Evolutionary conservation across 176 grass and related monocot genomes (phyloP), one percentile per base, ranked within the genome.

Genomic region (Ensete glaucum): DNA sequence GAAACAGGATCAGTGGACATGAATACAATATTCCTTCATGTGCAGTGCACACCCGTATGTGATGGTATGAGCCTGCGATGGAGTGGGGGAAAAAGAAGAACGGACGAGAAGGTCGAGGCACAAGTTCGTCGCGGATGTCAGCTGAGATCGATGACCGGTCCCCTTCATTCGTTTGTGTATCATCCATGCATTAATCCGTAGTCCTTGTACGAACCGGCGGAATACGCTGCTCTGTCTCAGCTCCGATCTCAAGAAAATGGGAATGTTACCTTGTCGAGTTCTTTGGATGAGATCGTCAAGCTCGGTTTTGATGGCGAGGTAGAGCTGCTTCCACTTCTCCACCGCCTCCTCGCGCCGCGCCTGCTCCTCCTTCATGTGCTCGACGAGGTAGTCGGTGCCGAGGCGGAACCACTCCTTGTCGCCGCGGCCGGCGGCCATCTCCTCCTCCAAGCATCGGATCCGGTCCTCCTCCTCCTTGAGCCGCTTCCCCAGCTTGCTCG

Each of bases 251-350:
- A 6, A 43, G 34, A 43, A 0, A 43, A 43, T 43, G 34, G 34
- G 34, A 6, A 43, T 43, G 34, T 43, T 75, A 69, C 80, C 81
- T 80, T 83, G 85, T 49, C 69, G 80, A 43, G 76, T 87, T 79
- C 80, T 80, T 65, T 83, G 85, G 57, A 87, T 83, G 69, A 87
- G 85, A 60, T 87, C 85, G 43, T 87, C 85, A 11, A 87, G 80
- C 85, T 87, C 85, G 49, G 85, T 78, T 49, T 83, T 87, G 76
- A 87, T 87, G 19, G 80, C 76, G 53, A 87, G 75, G 74, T 87
- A 87, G 43, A 87, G 76, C 53, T 87, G 79, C 52, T 87, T 87
- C 85, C 85, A 87, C 62, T 87, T 87, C 54, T 79, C 80, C 2
- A 80, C 85, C 1, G 80, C 80, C 80, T 82, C 85, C 76, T 87